phyloP scores from a whole-genome alignment of 192 early-diverging fungal species.

The Backusella westeae region DNA sequence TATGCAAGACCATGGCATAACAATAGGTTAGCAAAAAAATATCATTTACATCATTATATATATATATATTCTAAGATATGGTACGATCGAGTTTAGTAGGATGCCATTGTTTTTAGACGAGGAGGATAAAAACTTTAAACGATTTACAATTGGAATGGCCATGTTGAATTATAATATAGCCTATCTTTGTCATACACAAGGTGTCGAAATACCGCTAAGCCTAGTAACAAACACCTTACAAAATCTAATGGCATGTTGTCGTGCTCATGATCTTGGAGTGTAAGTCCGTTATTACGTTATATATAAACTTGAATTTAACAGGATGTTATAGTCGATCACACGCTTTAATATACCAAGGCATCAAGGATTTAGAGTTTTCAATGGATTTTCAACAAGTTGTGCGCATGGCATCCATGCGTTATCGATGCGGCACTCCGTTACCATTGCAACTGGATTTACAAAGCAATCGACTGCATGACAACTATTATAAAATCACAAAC shows the following conservation, averaged over 20 bases:
- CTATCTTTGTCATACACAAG: conserved; percentile 57
- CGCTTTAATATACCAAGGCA: conserved; percentile 16
- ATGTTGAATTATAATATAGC: conserved; percentile 60
- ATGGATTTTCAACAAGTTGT: conserved; percentile 34
- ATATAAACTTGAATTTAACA: neutral
- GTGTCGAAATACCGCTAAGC: conserved; percentile 43
- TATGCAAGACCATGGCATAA: neutral
- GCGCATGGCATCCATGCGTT: conserved; percentile 17
- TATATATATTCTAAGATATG: too few relatives aligned
- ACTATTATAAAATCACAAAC: neutral
- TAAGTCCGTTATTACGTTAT: conserved; percentile 17
- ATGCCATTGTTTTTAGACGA: conserved; percentile 43
- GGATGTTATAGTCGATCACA: conserved; percentile 25
- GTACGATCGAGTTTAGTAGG: conserved; percentile 17
- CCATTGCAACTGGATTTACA: neutral
- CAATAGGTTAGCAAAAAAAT: neutral
- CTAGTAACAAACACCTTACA: conserved; percentile 50
- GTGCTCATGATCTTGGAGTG: conserved; percentile 45
- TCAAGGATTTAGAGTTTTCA: conserved; percentile 14
- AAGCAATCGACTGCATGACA: neutral
- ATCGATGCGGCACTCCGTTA: neutral
- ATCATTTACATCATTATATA: too few relatives aligned
- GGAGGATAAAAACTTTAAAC: conserved; percentile 37
- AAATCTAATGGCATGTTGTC: conserved; percentile 46
- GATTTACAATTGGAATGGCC: conserved; percentile 45